phyloP scores from a whole-genome alignment of 352 stramenopile species.

The Nothophytophthora sp. region DNA sequence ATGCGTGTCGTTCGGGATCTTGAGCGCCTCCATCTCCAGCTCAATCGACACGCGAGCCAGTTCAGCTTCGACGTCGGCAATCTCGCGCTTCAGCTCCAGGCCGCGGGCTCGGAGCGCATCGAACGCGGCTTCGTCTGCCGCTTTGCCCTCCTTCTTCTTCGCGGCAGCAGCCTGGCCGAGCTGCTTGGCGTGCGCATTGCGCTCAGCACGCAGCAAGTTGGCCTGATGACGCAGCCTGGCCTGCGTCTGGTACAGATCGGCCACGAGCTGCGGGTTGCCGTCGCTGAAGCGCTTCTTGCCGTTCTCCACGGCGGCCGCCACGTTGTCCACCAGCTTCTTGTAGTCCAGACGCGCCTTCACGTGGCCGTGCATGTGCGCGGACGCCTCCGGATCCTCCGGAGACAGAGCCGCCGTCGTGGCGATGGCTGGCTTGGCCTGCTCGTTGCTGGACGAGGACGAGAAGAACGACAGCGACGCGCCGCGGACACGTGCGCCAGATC shows the following conservation, averaged over 20 bases:
- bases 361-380: conserved; percentile 49
- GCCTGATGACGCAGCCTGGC: conserved; percentile 49
- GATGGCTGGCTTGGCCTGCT: not conserved
- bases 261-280: conserved; percentile 62
- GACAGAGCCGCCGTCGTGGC: not conserved
- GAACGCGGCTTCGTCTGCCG: conserved; percentile 26
- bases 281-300: conserved; percentile 68
- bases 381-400: conserved; percentile 11
- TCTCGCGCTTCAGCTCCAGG: conserved; percentile 58
- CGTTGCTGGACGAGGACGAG: not conserved
- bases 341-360: conserved; percentile 79
- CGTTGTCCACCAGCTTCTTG: conserved; percentile 62
- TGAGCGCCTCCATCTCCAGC: conserved; percentile 69
- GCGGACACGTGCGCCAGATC: not conserved
- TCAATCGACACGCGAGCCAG: conserved; percentile 42
- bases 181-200: conserved; percentile 69
- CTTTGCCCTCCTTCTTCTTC: conserved; percentile 36
- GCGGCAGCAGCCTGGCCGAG: conserved; percentile 37
- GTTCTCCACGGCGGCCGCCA: conserved; percentile 58
- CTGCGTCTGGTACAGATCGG: conserved; percentile 64
- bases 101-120: conserved; percentile 41
- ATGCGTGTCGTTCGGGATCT: conserved; percentile 80
- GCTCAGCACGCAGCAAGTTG: conserved; percentile 64
- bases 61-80: conserved; percentile 41
- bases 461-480: not conserved